Evolutionary conservation across 441 rosid species (phyloP).

Genomic region (Euphorbia schlechtendalii): DNA sequence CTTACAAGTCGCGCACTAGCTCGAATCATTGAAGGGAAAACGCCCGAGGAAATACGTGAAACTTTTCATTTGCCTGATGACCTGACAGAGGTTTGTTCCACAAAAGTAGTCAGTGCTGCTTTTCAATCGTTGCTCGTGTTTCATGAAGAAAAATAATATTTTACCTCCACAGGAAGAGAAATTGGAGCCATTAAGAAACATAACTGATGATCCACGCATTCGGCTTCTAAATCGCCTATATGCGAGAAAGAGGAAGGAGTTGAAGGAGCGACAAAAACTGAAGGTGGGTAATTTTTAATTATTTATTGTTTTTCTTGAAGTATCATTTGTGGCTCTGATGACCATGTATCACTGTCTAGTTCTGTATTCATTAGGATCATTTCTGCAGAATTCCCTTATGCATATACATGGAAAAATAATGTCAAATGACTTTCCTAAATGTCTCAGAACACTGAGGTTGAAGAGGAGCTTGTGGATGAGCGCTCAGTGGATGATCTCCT

Average conservation of each 20-base stretch:
- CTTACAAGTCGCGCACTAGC: conserved; percentile 64
- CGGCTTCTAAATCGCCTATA: conserved; percentile 53
- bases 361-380: background rate
- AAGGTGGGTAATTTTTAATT: no score
- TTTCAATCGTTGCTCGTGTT: no score
- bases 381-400: conserved; percentile 3
- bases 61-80: conserved; percentile 69
- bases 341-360: background rate
- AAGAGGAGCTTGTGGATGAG: conserved; percentile 67
- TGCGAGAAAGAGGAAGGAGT: conserved; percentile 56
- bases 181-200: conserved; percentile 57
- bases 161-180: conserved; percentile 47
- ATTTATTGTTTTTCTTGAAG: no score
- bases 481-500: conserved; percentile 91
- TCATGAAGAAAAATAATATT: conserved; percentile 16
- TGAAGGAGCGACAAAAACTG: conserved; percentile 54
- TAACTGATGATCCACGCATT: conserved; percentile 57
- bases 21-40: conserved; percentile 60
- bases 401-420: conserved; percentile 1
- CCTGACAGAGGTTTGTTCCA: conserved; percentile 58
- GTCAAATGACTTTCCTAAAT: conserved; percentile 5
- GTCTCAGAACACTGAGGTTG: conserved; percentile 57
- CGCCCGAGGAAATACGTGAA: conserved; percentile 68
- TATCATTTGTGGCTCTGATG: no score
- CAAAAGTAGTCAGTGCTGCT: no score